Evolutionary conservation across 129 eudicot genomes (phyloP), one percentile per base, ranked within the genome.

Genomic region (Chrysanthemum seticuspe): DNA sequence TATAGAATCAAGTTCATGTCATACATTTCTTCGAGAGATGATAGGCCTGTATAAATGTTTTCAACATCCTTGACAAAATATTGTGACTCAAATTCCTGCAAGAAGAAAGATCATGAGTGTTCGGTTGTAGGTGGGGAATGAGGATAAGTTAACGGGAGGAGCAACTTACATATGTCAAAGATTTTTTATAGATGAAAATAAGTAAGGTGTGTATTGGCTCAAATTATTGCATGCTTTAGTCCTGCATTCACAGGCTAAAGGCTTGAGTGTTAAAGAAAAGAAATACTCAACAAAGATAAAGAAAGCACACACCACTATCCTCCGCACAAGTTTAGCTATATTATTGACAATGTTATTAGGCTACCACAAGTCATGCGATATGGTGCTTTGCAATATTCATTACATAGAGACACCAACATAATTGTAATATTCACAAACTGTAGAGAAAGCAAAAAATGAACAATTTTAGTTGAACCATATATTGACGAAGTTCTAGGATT

Each of bases 31-130:
- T 15, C 78, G 63, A 93, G 87, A 72, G 65, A 67, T 40, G 61
- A 64, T 13, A 93, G 83, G 76, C 91, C 95, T 48, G 80, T 74
- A 62, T 90, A 93, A 58, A 93, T 88, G 76, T 85, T 78, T 75
- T 89, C 96, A 63, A 93, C 72, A 13, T 76, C 61, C 97, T 96
- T 57, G 92, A 80, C 78, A 93, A 60, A 18, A 69, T 67, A 66
- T 93, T 93, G 81, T 90, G 92, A 90, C 98, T 93, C 81, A 90
- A 67, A 70, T 90, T 93, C 88, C 98, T 93, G 92, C 80, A 74
- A 70, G 29, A 48, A 71, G 62, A 72, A 81, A 13, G 58, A 47
- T 52, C 44, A 59, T 61, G 70, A 65, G 52, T 72, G 72, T 62
- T 70, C 71, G 50, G 78, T 65, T 15, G 27, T 51, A 65, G 23